Evolutionary conservation across 2,329 filamentous ascomycete species (phyloP).

Genomic region (Hypomyces rosellus): DNA sequence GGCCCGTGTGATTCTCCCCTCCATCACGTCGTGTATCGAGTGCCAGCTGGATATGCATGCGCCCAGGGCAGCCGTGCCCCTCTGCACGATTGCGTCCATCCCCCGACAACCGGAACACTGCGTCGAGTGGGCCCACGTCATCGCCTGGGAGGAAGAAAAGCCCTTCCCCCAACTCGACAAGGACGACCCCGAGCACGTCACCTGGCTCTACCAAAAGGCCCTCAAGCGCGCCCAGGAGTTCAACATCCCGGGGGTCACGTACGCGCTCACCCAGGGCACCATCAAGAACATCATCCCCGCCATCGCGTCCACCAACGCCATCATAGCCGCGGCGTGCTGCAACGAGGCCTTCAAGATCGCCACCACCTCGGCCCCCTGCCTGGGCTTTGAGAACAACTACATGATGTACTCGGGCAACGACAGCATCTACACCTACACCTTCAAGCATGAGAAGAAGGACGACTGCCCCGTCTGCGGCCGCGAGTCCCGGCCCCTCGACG

Average conservation of each 20-base stretch:
- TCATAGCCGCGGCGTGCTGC: constrained; percentile 91
- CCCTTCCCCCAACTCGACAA: constrained; percentile 84
- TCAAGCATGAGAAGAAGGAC: constrained; percentile 86
- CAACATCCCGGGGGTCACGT: constrained; percentile 86
- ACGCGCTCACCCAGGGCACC: constrained; percentile 91
- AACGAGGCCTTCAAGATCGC: constrained; percentile 96
- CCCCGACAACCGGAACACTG: constrained; percentile 96
- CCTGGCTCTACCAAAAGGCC: constrained; percentile 90
- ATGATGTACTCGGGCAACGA: constrained; percentile 99
- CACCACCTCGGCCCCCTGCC: constrained; percentile 70
- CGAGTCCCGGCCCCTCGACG: constrained; percentile 65
- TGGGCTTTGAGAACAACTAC: constrained; percentile 80
- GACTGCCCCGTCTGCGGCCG: constrained; percentile 95
- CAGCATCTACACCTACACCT: constrained; percentile 94
- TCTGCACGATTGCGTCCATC: constrained; percentile 94
- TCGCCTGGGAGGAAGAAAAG: constrained; percentile 87
- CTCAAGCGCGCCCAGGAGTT: constrained; percentile 78
- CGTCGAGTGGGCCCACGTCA: constrained; percentile 97
- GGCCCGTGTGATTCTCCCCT: constrained; percentile 83
- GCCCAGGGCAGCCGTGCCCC: constrained; percentile 89
- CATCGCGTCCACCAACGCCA: constrained; percentile 95
- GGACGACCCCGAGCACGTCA: constrained; percentile 93
- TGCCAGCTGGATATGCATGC: constrained; percentile 98
- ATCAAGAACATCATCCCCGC: constrained; percentile 99
- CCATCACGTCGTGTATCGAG: constrained; percentile 92